Base-by-base conservation (phyloP, 805 yeast species). In the Lipomyces orientalis region DNA sequence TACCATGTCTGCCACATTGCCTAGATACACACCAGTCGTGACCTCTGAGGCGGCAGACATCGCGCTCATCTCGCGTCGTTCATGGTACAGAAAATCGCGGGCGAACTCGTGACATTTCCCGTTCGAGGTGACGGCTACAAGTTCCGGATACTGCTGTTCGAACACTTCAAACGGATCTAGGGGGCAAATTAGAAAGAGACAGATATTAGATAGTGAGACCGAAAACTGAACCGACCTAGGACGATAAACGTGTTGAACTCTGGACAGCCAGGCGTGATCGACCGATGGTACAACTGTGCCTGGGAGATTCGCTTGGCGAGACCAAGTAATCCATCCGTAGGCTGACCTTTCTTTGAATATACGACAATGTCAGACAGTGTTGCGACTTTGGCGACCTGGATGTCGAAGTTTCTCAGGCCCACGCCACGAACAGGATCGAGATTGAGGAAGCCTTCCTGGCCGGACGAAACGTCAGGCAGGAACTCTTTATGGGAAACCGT, bases 311-410 rank as follows among this genome's bases (percentile, higher is more conserved):
- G 66, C 60, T 52, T 62, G 33, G 61, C 73, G 49, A 58, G 64
- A 29, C 43, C 64, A 52, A 65, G 68, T 61, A 71, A 55, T 4
- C 68, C 59, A n/a, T 71, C 75, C 14, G 71, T 58, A 14, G 62
- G 65, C 59, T 54, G 63, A 14, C 68, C 68, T 7, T 12, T 62
- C 51, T 33, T 64, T 67, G 92, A 85, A 76, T 93, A 94, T n/a
- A 93, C 86, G 5, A 91, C 80, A 61, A 92, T 85, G 75, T 91
- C 96, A 0, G 95, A 84, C 9, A 92, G 81, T 34, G 86, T 81
- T 43, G 95, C 90, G 68, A 89, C 80, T 75, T 92, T 93, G n/a
- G 92, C 84, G 22, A 88, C 90, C 78, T 94, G 98, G 65, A 90
- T 86, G 75, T 90, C 92, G 77, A 93, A 93, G 75, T 93, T 91